phyloP scores from a whole-genome alignment of 1,139 yeast genomes.

The Pichia inconspicua region DNA sequence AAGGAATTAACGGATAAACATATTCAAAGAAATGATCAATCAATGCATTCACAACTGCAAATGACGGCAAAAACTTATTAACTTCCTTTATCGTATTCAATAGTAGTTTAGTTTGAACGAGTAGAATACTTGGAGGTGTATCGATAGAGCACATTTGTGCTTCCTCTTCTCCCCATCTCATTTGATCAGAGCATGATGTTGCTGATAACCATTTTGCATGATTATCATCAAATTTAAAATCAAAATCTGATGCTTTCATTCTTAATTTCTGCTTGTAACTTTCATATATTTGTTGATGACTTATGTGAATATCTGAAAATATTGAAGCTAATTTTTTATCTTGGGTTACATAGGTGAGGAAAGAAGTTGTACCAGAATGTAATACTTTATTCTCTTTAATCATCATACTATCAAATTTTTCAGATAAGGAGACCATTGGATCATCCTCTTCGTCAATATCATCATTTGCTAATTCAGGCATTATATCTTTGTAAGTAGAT shows the following conservation, averaged over 20 bases:
- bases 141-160: background rate
- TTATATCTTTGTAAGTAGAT: conserved; percentile 15
- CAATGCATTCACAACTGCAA: conserved; percentile 26
- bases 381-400: conserved; percentile 34
- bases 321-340: conserved; percentile 30
- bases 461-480: conserved; percentile 4
- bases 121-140: background rate
- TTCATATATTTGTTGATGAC: conserved; percentile 23
- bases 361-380: conserved; percentile 38
- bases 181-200: conserved; percentile 22
- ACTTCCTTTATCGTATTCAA: conserved; percentile 24
- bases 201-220: conserved; percentile 12
- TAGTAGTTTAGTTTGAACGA: conserved; percentile 5
- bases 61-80: conserved; percentile 32
- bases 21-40: conserved; percentile 33
- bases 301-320: conserved; percentile 24
- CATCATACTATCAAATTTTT: conserved; percentile 33
- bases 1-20: conserved; percentile 33
- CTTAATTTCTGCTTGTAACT: conserved; percentile 18
- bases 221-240: conserved; percentile 6
- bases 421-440: conserved; percentile 30
- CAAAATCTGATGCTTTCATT: conserved; percentile 13
- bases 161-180: conserved; percentile 17
- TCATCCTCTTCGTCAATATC: conserved; percentile 20
- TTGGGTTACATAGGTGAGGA: conserved; percentile 30